Evolutionary conservation across 805 yeast species (phyloP), one percentile per base, ranked within the genome.

Genomic region (Candida andamanensis): DNA sequence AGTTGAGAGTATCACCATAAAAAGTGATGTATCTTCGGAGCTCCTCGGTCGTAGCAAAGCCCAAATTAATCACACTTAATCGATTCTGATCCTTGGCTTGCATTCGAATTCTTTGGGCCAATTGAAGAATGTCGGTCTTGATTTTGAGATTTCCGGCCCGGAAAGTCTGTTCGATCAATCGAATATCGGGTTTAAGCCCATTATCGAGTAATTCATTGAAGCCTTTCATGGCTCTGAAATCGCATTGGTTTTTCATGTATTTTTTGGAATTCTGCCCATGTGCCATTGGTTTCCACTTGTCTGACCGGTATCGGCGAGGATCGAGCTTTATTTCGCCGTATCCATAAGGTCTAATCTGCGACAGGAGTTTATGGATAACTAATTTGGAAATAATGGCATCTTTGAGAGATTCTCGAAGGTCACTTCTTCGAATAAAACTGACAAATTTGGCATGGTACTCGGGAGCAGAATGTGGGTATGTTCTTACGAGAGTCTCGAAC

Each of bases 131-230:
- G 29, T 29, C 26, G 24, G 40, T 40, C 18, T 33, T 40, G 12
- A 28, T 21, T 9, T 20, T 34, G 13, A 36, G 20, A 24, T 52
- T 51, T 44, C 54, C 51, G 19, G 52, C 42, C 17, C 47, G 39
- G 31, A 59, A 55, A 0, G 69, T 60, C 24, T 47, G 53, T 27
- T 54, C 54, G 5, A 65, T 36, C n/a, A 62, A 30, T 11, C 34
- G 32, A 28, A 44, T 42, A 35, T 64, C 67, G 0, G 70, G 70
- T 17, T 50, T 43, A 6, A 64, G 52, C 0, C 69, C 69, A 31
- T 29, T 16, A n/a, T 54, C 38, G 17, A 61, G 32, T 6, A 64
- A 33, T 11, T 54, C 60, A 6, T 38, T 40, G 26, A 64, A 57
- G 15, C 69, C 71, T 27, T 47, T 42, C 15, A 48, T 45, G 20